Conservation (phyloP, 2,329 filamentous ascomycete genomes). For the Thelonectria discophora region DNA sequence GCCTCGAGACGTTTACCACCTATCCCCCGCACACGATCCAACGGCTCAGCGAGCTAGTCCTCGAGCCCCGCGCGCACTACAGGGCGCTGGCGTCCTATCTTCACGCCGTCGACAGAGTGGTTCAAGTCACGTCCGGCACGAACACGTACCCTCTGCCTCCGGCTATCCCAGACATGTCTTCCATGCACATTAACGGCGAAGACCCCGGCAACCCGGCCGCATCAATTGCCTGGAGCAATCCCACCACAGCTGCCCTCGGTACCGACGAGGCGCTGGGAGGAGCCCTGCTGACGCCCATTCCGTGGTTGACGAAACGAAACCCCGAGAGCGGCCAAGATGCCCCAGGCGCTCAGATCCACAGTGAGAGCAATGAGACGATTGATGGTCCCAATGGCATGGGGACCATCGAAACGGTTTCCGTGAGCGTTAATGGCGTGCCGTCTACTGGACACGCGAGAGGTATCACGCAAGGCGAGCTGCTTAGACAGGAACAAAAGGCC, state of each 20-base stretch:
- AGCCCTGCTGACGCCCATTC: conserved; percentile 90
- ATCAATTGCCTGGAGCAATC: conserved; percentile 58
- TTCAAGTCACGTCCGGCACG: conserved; percentile 85
- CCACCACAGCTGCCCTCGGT: conserved; percentile 64
- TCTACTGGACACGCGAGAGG: conserved; percentile 62
- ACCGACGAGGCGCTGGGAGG: conserved; percentile 91
- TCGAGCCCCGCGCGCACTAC: conserved; percentile 82
- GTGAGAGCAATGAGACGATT: conserved; percentile 81
- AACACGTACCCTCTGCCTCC: conserved; percentile 85
- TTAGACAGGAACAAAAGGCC: conserved; percentile 86
- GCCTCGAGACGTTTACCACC: conserved; percentile 73
- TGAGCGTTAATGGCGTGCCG: conserved; percentile 75
- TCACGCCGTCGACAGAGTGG: conserved; percentile 87
- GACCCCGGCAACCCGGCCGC: conserved; percentile 52
- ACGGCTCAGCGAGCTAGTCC: conserved; percentile 85
- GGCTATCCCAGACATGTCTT: conserved; percentile 66
- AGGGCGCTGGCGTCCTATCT: conserved; percentile 84
- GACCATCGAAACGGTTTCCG: conserved; percentile 81
- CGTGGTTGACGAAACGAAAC: conserved; percentile 73
- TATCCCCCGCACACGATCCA: conserved; percentile 93
- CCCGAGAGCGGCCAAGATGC: conserved; percentile 43
- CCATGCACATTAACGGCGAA: conserved; percentile 70
- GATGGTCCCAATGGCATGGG: conserved; percentile 83
- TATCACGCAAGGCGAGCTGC: conserved; percentile 83
- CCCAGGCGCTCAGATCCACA: conserved; percentile 61